Conservation (phyloP, 2,329 filamentous ascomycete species). For the Fusarium oligoseptatum region DNA sequence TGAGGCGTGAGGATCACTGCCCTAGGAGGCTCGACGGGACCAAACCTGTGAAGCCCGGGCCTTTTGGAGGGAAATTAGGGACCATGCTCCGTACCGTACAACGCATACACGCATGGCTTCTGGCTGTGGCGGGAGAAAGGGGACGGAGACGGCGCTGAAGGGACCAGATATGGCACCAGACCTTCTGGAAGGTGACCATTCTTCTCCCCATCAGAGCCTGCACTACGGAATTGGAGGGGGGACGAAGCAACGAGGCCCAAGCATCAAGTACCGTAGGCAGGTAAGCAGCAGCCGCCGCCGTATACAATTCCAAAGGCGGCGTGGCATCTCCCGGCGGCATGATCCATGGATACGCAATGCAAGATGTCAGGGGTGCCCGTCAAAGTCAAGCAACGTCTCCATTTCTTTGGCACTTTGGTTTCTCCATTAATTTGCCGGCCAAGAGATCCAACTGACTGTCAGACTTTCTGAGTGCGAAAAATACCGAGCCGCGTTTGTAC, state of each 20-base stretch:
- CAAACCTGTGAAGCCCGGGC: slow-evolving; percentile 28
- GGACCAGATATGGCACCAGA: slow-evolving; percentile 24
- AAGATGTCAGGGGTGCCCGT: slow-evolving; percentile 26
- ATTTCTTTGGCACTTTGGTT: slow-evolving; percentile 35
- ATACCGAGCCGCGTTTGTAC: slow-evolving; percentile 24
- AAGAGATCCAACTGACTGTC: slow-evolving; percentile 16
- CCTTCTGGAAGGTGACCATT: slow-evolving; percentile 27
- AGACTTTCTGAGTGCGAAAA: slow-evolving; percentile 1
- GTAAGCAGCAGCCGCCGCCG: neutral
- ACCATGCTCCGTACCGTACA: slow-evolving; percentile 23
- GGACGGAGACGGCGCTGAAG: slow-evolving; percentile 24
- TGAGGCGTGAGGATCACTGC: slow-evolving; percentile 23
- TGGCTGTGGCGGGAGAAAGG: slow-evolving; percentile 29
- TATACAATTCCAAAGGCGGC: slow-evolving; percentile 3
- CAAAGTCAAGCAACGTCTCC: slow-evolving; percentile 20
- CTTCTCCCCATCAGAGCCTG: slow-evolving; percentile 10
- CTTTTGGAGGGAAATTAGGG: slow-evolving; percentile 40
- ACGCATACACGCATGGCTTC: slow-evolving; percentile 23
- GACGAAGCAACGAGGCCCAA: slow-evolving; percentile 18
- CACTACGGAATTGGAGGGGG: slow-evolving; percentile 22
- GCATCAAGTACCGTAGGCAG: neutral
- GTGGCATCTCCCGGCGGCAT: slow-evolving; percentile 26
- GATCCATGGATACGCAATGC: slow-evolving; percentile 26
- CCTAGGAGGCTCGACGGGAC: slow-evolving; percentile 19
- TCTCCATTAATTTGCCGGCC: slow-evolving; percentile 16